Evolutionary conservation across 148 eudicot genomes (phyloP).

Genomic region (Rheum nobile): DNA sequence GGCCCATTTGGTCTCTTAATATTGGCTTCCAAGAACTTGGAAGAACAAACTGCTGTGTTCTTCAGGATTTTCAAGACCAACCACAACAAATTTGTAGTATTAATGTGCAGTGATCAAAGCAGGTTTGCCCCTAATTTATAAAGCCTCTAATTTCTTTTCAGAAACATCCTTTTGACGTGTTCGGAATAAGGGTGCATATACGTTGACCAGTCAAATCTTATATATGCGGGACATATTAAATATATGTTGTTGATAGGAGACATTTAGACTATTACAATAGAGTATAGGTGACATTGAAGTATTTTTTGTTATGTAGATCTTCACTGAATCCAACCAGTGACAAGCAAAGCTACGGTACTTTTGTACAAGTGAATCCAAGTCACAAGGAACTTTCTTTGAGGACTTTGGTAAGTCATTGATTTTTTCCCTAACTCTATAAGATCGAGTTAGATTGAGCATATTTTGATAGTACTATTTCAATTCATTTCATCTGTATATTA

Average conservation of each 20-base stretch:
- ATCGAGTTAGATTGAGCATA: neutral
- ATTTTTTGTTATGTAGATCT: conserved; percentile 12
- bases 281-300: neutral
- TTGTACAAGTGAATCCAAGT: conserved; percentile 24
- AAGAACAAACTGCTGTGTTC: conserved; percentile 57
- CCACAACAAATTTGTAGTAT: conserved; percentile 24
- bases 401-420: conserved; percentile 23
- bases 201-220: too few species aligned
- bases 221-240: too few species aligned
- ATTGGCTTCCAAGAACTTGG: conserved; percentile 43
- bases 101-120: conserved; percentile 76
- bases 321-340: conserved; percentile 18
- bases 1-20: conserved; percentile 61
- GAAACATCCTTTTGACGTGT: too few species aligned
- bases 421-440: neutral
- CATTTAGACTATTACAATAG: too few species aligned
- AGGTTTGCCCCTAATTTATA: conserved; percentile 14
- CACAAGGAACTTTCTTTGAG: conserved; percentile 20
- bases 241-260: too few species aligned
- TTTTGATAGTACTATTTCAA: neutral
- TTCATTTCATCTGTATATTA: too few species aligned
- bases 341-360: conserved; percentile 24
- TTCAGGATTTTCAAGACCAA: conserved; percentile 46
- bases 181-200: too few species aligned
- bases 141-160: neutral